Percentiles rank a stretch among this genome's conserved stretches.
These are phyloP conservation scores for Termitomyces sp. DNA, from an alignment of 768 basidiomycete species.

Conservation along the genomic window DNA sequence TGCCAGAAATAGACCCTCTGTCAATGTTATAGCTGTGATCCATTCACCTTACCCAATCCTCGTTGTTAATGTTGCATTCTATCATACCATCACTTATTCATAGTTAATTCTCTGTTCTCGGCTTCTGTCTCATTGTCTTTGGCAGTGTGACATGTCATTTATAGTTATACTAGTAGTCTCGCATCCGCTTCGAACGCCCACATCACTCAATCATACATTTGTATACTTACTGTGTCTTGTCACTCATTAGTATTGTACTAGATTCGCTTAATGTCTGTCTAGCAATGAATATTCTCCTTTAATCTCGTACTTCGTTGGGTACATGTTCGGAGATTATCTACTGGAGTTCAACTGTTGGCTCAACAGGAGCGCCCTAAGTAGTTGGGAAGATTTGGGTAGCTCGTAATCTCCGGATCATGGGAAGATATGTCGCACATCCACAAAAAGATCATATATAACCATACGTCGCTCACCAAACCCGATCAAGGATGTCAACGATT, in stretches of 20 bases:
- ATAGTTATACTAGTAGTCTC: neutral
- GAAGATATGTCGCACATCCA: too few relatives aligned
- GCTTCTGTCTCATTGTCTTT: neutral
- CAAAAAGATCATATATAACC: neutral
- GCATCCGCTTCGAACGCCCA: neutral
- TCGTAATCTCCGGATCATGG: too few relatives aligned
- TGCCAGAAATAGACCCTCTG: conserved; percentile 2
- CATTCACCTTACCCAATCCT: neutral
- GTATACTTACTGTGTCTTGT: neutral
- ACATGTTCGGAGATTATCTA: neutral
- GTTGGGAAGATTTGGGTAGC: too few relatives aligned
- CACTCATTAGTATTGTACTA: neutral
- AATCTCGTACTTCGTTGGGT: neutral
- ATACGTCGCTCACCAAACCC: neutral
- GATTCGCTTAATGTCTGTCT: neutral
- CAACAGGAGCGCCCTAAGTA: too few relatives aligned
- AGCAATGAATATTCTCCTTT: too few relatives aligned
- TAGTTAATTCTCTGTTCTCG: neutral
- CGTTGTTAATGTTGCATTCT: neutral
- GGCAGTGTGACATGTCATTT: too few relatives aligned
- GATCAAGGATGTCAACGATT: neutral
- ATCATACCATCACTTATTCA: neutral
- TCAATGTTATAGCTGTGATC: neutral
- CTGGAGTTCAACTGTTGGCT: too few relatives aligned
- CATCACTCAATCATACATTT: neutral